Evolutionary conservation across 2,329 filamentous ascomycete species (phyloP), one percentile per base, ranked within the genome.

Genomic region (Epichloe baconii): DNA sequence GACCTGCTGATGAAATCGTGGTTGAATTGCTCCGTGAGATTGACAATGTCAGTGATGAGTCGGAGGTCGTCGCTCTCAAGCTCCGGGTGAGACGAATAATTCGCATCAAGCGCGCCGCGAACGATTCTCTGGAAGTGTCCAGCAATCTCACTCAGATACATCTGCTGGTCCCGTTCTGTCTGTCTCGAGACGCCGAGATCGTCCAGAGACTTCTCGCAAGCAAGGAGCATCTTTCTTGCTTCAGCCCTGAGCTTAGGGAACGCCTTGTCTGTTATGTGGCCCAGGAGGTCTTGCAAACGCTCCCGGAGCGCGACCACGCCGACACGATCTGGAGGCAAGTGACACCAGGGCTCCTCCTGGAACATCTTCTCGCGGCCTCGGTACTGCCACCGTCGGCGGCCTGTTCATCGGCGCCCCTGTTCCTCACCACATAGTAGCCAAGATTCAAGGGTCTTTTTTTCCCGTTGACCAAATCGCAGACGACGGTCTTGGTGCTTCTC

Each of bases 381-480:
- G 55, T 0, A 58, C 51, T 0, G 69, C 50, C 0, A 59, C 63
- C 0, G 67, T 44, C 34, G 14, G 42, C 66, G 0, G 58, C 50
- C 0, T 44, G 55, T 5, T 75, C 71, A 14, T 75, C 72, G 0
- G 70, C 68, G 10, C 73, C 61, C 0, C 73, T 69, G 31, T 76
- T 78, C 49, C 70, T 69, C 47, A 78, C 70, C 0, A 77, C 58
- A 17, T 65, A 75, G 49, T 76, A 78, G 0, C 75, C 74, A 0
- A 78, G 65, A 1, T 65, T 65, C 0, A 77, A 61, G 1, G 68
- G 59, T 1, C 66, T 64, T 3, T 67, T 64, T 14, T 68, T 71
- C 0, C 72, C 72, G 0, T 49, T 44, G 0, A 76, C 64, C 0
- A 75, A 66, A 4, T 75, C 65, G 3, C 71, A 61, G 1, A 72